Evolutionary conservation across 805 yeast species (phyloP).

Genomic region (Starmera caribaea): DNA sequence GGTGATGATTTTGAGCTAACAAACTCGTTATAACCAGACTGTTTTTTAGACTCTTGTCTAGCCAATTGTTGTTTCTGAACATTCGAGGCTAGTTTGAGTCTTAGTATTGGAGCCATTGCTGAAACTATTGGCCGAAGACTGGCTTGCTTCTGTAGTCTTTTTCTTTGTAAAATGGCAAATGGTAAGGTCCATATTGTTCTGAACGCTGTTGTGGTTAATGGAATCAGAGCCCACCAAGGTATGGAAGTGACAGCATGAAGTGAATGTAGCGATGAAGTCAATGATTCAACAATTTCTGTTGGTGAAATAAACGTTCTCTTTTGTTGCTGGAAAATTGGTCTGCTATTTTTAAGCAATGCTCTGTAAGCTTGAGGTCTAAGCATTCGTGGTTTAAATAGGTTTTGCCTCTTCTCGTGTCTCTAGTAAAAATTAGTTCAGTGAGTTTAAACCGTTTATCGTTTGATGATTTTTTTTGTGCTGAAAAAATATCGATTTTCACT

Average conservation of each 20-base stretch:
- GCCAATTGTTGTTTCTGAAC: conserved; percentile 6
- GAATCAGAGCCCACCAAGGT: conserved; percentile 81
- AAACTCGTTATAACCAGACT: conserved; percentile 4
- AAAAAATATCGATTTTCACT: too few species aligned
- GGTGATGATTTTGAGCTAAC: conserved; percentile 16
- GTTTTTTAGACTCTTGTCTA: neutral
- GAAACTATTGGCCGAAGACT: conserved; percentile 58
- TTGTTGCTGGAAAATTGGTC: too few species aligned
- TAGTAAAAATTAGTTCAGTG: too few species aligned
- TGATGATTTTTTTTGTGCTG: too few species aligned
- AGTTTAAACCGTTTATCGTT: too few species aligned
- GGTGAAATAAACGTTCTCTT: conserved; percentile 6
- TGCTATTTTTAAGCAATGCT: too few species aligned
- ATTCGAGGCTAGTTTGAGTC: conserved; percentile 36
- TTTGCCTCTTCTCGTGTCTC: too few species aligned
- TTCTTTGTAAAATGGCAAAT: conserved; percentile 63
- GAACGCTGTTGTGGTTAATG: conserved; percentile 56
- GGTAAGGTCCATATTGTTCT: conserved; percentile 69
- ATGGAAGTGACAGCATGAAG: conserved; percentile 49
- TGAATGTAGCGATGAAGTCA: conserved; percentile 28
- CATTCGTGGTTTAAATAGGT: too few species aligned
- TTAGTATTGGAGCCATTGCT: conserved; percentile 69
- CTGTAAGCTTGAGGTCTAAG: too few species aligned
- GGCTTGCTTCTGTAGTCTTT: conserved; percentile 60
- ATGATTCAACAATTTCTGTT: conserved; percentile 6